phyloP scores from a whole-genome alignment of 2,329 filamentous ascomycete species.

The Fusarium solani-melongenae region DNA sequence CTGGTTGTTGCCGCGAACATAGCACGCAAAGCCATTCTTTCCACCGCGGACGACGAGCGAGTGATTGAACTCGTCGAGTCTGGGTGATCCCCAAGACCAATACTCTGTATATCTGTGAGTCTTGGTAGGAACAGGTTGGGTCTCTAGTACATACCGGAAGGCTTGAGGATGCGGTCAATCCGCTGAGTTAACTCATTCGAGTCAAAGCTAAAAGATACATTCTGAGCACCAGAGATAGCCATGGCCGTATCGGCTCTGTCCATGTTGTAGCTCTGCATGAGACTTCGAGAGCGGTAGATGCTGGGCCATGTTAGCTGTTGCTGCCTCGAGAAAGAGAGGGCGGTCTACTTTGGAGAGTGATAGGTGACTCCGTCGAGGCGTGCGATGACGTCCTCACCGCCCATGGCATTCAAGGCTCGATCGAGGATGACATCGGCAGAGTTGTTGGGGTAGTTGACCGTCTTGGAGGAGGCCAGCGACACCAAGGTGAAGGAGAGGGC shows the following conservation, averaged over 20 bases:
- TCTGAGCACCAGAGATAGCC: constrained; percentile 20
- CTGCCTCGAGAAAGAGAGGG: too few relatives aligned
- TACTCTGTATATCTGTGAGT: neutral
- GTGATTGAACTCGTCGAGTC: constrained; percentile 7
- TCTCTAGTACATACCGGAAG: neutral
- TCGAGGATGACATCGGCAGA: neutral
- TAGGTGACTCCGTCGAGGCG: constrained; percentile 12
- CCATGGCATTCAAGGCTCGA: constrained; percentile 8
- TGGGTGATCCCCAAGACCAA: constrained; percentile 23
- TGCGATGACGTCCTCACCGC: neutral
- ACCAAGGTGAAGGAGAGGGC: neutral
- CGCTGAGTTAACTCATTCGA: constrained; percentile 2
- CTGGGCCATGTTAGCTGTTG: neutral
- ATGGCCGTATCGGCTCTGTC: constrained; percentile 7
- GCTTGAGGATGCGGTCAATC: constrained; percentile 18
- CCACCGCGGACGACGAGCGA: constrained; percentile 19
- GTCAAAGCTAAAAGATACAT: constrained; percentile 12
- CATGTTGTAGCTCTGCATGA: constrained; percentile 31
- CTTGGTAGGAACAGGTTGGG: fast-evolving
- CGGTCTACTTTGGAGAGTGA: constrained; percentile 7
- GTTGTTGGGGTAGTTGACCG: neutral
- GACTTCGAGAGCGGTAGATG: constrained; percentile 18
- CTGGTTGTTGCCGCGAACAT: constrained; percentile 18
- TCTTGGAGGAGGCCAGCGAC: neutral
- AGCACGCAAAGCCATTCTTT: constrained; percentile 17